phyloP scores from a whole-genome alignment of 305 asterid genomes.

The Fraxinus ornus region DNA sequence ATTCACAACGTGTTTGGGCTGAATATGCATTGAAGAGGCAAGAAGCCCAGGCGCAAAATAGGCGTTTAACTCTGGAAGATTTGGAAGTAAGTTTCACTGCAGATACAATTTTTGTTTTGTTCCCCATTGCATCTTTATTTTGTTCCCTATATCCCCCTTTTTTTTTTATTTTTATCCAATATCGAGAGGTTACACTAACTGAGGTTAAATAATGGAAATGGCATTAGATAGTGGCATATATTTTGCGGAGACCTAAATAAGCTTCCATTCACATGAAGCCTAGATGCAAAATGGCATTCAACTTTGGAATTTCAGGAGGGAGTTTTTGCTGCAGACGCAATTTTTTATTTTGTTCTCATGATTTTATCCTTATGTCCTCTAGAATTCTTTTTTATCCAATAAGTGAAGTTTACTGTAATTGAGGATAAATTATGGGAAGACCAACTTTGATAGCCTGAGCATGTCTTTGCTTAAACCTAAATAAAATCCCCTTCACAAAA shows the following conservation, averaged over 20 bases:
- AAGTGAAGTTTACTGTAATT: neutral
- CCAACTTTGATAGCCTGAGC: neutral
- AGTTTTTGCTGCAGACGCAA: neutral
- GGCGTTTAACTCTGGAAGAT: constrained; percentile 96
- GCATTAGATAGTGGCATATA: neutral
- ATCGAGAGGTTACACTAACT: neutral
- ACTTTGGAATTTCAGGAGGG: neutral
- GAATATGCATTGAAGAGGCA: constrained; percentile 98
- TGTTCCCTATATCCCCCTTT: neutral
- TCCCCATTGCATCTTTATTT: neutral
- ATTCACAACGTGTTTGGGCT: constrained; percentile 99
- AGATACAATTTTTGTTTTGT: neutral
- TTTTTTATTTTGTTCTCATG: neutral
- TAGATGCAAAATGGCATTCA: neutral
- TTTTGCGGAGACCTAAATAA: neutral
- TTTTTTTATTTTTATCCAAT: neutral
- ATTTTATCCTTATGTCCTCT: neutral
- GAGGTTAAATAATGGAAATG: neutral
- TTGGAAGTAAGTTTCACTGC: constrained; percentile 63
- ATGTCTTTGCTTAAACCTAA: neutral
- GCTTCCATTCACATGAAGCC: neutral
- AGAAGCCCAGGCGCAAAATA: constrained; percentile 98
- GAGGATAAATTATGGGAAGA: neutral
- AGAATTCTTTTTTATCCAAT: neutral
- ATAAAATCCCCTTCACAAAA: neutral